Percentiles rank a stretch among this genome's conserved stretches.
phyloP scores from a whole-genome alignment of 768 basidiomycete genomes.

The Boletus fagicola region DNA sequence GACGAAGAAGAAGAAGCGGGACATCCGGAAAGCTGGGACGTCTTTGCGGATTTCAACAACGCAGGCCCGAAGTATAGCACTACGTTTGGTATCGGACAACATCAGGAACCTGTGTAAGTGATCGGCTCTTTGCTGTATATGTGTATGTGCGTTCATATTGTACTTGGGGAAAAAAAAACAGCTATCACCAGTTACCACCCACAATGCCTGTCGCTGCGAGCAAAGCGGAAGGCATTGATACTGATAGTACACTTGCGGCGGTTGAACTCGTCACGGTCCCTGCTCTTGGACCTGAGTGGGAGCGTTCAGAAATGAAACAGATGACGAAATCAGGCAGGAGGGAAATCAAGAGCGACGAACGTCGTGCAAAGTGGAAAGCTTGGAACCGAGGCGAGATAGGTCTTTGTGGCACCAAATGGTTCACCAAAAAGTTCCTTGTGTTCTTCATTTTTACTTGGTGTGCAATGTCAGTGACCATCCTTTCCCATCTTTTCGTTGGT shows the following conservation, averaged over 20 bases:
- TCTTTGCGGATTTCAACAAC: conserved; percentile 90
- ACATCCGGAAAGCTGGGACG: conserved; percentile 62
- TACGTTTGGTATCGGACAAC: conserved; percentile 47
- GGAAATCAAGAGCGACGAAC: conserved; percentile 55
- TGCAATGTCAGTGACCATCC: conserved; percentile 43
- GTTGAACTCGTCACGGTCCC: conserved; percentile 93
- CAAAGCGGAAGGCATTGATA: conserved; percentile 39
- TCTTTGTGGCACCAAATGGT: conserved; percentile 68
- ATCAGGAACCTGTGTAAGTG: conserved; percentile 48
- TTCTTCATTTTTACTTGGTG: conserved; percentile 65
- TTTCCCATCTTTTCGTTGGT: background rate
- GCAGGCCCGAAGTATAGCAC: conserved; percentile 73
- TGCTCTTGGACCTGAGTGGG: conserved; percentile 89
- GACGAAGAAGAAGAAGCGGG: conserved; percentile 61
- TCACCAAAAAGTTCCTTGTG: conserved; percentile 69
- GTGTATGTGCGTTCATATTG: conserved; percentile 7
- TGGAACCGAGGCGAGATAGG: conserved; percentile 82
- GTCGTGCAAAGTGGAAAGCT: conserved; percentile 61
- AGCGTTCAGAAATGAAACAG: conserved; percentile 67
- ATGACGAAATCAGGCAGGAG: conserved; percentile 72
- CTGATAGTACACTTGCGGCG: conserved; percentile 37
- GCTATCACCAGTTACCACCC: conserved; percentile 47
- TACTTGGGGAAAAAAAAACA: conserved; percentile 18
- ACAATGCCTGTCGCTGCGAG: conserved; percentile 18
- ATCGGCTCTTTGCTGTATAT: background rate